These are phyloP conservation scores for Asterophora lycoperdoides DNA, from an alignment of 768 basidiomycete species.

Conservation along the genomic window DNA sequence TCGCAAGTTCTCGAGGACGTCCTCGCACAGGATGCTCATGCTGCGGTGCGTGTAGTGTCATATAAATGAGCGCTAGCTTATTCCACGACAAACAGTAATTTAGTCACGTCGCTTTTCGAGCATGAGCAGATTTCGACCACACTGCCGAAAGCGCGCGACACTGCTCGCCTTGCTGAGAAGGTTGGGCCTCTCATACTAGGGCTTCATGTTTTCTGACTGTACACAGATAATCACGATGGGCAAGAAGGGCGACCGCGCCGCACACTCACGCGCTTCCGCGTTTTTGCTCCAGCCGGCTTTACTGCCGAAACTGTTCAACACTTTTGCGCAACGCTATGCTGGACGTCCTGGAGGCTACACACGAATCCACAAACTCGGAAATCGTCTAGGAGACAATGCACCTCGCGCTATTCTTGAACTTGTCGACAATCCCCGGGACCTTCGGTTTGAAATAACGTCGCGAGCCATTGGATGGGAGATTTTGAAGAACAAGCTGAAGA, in stretches of 20 bases:
- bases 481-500: constrained; percentile 49
- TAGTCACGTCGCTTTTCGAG: constrained; percentile 90
- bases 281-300: constrained; percentile 74
- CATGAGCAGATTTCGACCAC: constrained; percentile 97
- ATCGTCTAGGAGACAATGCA: constrained; percentile 88
- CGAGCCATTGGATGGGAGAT: constrained; percentile 85
- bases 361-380: constrained; percentile 87
- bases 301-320: constrained; percentile 79
- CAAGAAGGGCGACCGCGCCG: constrained; percentile 71
- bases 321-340: constrained; percentile 77
- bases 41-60: constrained; percentile 54
- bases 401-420: constrained; percentile 88
- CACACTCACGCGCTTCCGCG: constrained; percentile 67
- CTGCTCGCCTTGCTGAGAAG: constrained; percentile 91
- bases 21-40: constrained; percentile 91
- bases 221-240: constrained; percentile 85
- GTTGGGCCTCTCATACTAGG: constrained; percentile 29
- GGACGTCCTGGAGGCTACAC: constrained; percentile 91
- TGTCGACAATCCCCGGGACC: constrained; percentile 90
- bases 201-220: constrained; percentile 3
- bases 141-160: constrained; percentile 88
- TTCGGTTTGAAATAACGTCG: constrained; percentile 85
- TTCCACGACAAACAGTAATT: constrained; percentile 53
- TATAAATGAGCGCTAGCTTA: not conserved
- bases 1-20: constrained; percentile 87